Evolutionary conservation across 2,329 filamentous ascomycete species (phyloP), one percentile per base, ranked within the genome.

Genomic region (Myotisia sp.): DNA sequence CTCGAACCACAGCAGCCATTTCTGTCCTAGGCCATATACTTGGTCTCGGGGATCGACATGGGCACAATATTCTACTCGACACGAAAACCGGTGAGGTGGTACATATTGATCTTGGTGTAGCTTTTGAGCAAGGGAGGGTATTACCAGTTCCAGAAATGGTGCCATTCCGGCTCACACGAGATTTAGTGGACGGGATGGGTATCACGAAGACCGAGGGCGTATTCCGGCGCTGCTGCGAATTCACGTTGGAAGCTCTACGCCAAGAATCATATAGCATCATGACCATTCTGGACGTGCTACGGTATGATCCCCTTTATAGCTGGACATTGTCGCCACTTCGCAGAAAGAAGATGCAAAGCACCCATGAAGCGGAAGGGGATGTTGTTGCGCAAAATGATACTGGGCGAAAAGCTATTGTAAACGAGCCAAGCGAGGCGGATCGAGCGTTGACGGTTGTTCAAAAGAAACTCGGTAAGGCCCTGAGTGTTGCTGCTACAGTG

Each of bases 171-270:
- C 64, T 98, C 34, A 95, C 90, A 6, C 72, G 90, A 35, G 90
- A 99, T 49, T 77, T 98, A 35, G 82, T 95, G 4, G 92, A 98
- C 51, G 92, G 84, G 17, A 94, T 99, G 82, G 90, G 90, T 18
- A 79, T 92, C 45, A 92, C 83, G 2, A 84, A 82, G 48, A 92
- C 86, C 0, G 92, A 99, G 56, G 90, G 90, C 3, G 85, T 95
- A 0, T 98, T 95, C 63, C 74, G 90, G 5, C 75, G 92, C n/a
- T 95, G 87, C 59, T 98, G 90, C 55, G 92, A 99, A 54, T 95
- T 95, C 54, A 95, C 86, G 0, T 72, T 99, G 20, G 85, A 94
- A 42, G 86, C 92, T 2, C 65, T 99, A 22, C 77, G 90, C n/a
- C 81, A 92, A 48, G 90, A 98, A 54, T 82, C 82, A 8, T 92